These are phyloP conservation scores for Chloromonas sp. DNA, from an alignment of 163 green algal genomes.

Conservation along the genomic window DNA sequence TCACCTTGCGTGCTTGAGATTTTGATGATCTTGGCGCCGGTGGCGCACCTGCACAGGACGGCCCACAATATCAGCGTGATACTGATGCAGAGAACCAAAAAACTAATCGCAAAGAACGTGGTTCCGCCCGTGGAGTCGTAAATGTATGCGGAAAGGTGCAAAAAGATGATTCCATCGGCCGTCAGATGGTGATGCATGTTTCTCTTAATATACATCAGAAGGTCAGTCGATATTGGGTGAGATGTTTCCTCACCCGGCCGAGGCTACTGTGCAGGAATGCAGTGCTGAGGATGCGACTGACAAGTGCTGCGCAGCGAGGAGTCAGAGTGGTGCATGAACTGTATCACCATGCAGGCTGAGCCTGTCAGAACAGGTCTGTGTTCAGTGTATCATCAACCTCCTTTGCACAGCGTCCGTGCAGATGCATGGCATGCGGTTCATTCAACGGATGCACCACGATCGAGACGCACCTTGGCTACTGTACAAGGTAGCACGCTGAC, in stretches of 20 bases:
- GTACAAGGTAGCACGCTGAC: too few relatives aligned
- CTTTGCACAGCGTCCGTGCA: not conserved
- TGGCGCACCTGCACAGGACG: too few relatives aligned
- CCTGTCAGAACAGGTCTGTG: constrained; percentile 4
- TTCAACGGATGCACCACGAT: too few relatives aligned
- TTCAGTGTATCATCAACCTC: not conserved
- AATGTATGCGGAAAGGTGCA: not conserved
- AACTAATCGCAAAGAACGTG: not conserved
- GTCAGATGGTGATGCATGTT: constrained; percentile 6
- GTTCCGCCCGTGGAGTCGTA: not conserved
- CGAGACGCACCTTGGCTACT: too few relatives aligned
- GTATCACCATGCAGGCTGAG: not conserved
- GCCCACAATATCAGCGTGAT: too few relatives aligned
- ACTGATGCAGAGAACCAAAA: not conserved
- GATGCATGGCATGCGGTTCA: too few relatives aligned
- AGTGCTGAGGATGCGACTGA: not conserved
- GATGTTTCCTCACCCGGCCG: not conserved
- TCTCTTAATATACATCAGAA: not conserved
- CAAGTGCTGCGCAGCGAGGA: not conserved
- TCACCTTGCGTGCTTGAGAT: constrained; percentile 18
- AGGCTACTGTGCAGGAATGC: not conserved
- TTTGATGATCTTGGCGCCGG: too few relatives aligned
- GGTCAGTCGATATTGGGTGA: not conserved
- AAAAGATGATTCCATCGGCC: not conserved
- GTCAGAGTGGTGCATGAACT: constrained; percentile 7